Evolutionary conservation across 176 grass and related monocot genomes (phyloP), one percentile per base, ranked within the genome.

Genomic region (Phragmites australis): DNA sequence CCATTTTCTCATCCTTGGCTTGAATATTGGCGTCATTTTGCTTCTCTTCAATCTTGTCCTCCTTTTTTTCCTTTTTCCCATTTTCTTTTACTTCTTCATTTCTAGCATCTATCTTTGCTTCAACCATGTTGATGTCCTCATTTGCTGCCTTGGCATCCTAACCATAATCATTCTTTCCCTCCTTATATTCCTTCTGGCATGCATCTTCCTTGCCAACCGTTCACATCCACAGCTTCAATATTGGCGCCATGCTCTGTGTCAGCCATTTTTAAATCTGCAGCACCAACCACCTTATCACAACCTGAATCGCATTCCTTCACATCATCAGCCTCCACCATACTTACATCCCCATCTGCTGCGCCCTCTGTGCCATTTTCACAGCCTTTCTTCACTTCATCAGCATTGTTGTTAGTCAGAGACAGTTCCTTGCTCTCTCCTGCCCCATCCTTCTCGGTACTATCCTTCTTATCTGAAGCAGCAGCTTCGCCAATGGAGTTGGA

Each of bases 291-390:
- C 41, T 83, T 87, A 3, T 6, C 61, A 91, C 34, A 49, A 55
- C 2, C 74, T 1, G 25, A 56, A 56, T 17, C 56, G 23, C 19
- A 49, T 45, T 78, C 46, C 6, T 54, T 79, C 25, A 40, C 81
- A 49, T 45, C 71, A 62, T 88, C 50, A 2, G 51, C 14, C 52
- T 85, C 85, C 3, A 22, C 27, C 21, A 74, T 77, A 61, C 84
- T 87, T 64, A 59, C 8, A 63, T 69, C 85, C 31, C 12, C 63
- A 71, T 42, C 53, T 51, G 50, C 66, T 45, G 8, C 19, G 45
- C 39, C 68, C 58, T 72, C 48, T n/a, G 65, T 61, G 25, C 47
- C 84, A 68, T 93, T 90, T 76, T 48, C 78, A 39, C 51, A 72
- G 26, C 19, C 58, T 41, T 72, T 60, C 56, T 69, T 84, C 51